Evolutionary conservation across 257 asterid genomes (phyloP).

Genomic region (Solanum appendiculatum): DNA sequence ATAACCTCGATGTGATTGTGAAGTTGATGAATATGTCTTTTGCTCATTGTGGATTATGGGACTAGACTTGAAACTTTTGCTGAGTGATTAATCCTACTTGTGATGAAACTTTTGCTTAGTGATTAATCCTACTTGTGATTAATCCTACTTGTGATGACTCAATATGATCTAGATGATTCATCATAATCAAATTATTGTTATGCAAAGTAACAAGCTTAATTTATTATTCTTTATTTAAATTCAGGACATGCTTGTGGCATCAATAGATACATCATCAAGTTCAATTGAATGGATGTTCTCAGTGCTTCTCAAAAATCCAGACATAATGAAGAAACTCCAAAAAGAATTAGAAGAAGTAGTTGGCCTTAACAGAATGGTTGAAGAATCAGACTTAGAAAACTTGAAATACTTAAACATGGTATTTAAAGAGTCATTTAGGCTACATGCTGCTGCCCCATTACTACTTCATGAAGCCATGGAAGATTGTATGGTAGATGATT

Average conservation of each 20-base stretch:
- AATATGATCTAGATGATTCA: too few species aligned
- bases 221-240: neutral
- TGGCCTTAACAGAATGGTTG: constrained; percentile 36
- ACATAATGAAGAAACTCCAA: constrained; percentile 26
- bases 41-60: too few species aligned
- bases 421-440: constrained; percentile 38
- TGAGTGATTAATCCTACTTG: too few species aligned
- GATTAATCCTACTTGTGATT: too few species aligned
- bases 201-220: neutral
- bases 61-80: too few species aligned
- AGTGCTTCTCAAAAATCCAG: constrained; percentile 31
- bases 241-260: constrained; percentile 44
- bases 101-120: too few species aligned
- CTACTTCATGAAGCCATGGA: constrained; percentile 39
- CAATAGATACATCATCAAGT: constrained; percentile 43
- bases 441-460: constrained; percentile 43
- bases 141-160: too few species aligned
- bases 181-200: too few species aligned
- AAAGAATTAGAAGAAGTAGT: constrained; percentile 31
- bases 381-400: constrained; percentile 41
- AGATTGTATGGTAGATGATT: constrained; percentile 24
- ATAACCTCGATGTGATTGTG: too few species aligned
- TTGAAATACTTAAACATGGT: constrained; percentile 35
- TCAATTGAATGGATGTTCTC: constrained; percentile 39
- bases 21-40: too few species aligned